Evolutionary conservation across 129 eudicot genomes (phyloP), one percentile per base, ranked within the genome.

Genomic region (Artemisia annua): DNA sequence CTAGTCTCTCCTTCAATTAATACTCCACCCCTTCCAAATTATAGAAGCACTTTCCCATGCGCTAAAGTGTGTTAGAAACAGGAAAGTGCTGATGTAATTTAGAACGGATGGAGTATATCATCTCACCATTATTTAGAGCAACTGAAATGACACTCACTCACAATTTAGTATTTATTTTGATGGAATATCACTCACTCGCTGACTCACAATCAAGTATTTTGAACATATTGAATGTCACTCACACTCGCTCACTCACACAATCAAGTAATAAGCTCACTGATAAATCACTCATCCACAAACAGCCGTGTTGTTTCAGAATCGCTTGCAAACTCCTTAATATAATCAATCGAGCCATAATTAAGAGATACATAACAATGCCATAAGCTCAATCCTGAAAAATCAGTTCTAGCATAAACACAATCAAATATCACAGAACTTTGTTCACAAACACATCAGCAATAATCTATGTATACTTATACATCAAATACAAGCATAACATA

Each of bases 41-140:
- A 78, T 78, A 78, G 58, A 66, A 78, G 78, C 82, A 78, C 82
- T 78, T 78, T 71, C 78, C 82, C 44, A 32, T 17, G 62, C 28
- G 17, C 43, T 26, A 20, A 52, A 50, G 7, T 69, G 7, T 77
- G 67, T 7, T 18, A n/a, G n/a, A n/a, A n/a, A 72, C 82, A 71
- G 77, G 73, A 78, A 78, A 78, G 82, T 78, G 82, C 82, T 71
- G 62, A 35, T 78, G 82, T 71, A 78, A 78, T 78, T 71, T 55
- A 71, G 73, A 78, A 78, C 52, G 68, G 66, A 78, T 64, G 73
- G 73, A 64, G 82, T 71, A 78, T 22, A 15, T 43, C 7, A 32
- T 76, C 63, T 67, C 75, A 67, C 69, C 63, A 32, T 28, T 30
- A 58, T 48, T 48, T 76, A 48, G 63, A 68, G 19, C 68, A 58